Evolutionary conservation across 176 grass and related monocot species (phyloP).

Genomic region (Oryza meridionalis): DNA sequence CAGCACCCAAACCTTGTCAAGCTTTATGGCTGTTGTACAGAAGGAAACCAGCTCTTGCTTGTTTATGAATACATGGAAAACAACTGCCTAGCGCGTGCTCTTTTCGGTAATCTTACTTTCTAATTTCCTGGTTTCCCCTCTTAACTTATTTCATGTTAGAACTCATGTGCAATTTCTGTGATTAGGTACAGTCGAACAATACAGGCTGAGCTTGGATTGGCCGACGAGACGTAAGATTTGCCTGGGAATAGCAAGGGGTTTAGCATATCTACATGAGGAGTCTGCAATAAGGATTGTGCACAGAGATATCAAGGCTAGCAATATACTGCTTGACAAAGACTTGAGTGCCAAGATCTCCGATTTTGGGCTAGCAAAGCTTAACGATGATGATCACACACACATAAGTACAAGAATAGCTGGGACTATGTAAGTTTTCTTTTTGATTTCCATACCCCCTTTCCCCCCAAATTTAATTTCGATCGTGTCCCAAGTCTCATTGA

Average conservation of each 20-base stretch:
- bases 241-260: constrained; percentile 84
- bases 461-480: too few relatives aligned
- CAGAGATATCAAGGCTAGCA: constrained; percentile 98
- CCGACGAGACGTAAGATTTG: constrained; percentile 75
- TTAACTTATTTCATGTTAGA: constrained; percentile 21
- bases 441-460: neutral
- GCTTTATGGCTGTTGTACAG: constrained; percentile 74
- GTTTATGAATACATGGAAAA: constrained; percentile 94
- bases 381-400: constrained; percentile 85
- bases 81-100: constrained; percentile 74
- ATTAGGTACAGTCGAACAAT: constrained; percentile 43
- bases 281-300: constrained; percentile 86
- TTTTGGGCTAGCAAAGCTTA: constrained; percentile 94
- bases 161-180: constrained; percentile 36
- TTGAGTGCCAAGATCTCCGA: constrained; percentile 93
- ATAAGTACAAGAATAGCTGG: constrained; percentile 94
- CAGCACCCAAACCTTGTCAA: constrained; percentile 82
- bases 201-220: constrained; percentile 78
- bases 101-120: constrained; percentile 61
- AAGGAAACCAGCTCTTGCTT: constrained; percentile 76
- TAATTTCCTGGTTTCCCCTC: constrained; percentile 11
- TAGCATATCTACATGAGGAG: constrained; percentile 90
- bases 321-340: constrained; percentile 90
- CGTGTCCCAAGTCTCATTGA: too few relatives aligned
- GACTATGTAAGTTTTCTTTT: constrained; percentile 72